A percentile compares a stretch with the other conserved stretches of the same genome.
Conservation (phyloP, 257 asterid genomes). For the Solanum appendiculatum region DNA sequence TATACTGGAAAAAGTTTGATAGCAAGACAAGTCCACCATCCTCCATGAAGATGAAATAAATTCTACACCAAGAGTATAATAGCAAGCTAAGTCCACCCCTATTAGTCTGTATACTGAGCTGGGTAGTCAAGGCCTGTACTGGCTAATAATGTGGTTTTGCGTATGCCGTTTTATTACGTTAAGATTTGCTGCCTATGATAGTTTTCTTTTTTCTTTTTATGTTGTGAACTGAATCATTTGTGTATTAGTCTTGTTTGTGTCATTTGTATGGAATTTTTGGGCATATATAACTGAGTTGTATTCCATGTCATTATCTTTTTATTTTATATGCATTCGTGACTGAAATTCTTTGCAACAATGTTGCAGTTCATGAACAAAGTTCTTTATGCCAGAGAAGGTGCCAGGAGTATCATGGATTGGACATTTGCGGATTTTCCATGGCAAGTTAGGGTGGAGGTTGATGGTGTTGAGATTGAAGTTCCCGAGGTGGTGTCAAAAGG, state of each 20-base stretch:
- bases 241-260: background rate
- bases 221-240: background rate
- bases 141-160: background rate
- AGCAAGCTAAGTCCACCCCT: background rate
- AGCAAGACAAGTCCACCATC: background rate
- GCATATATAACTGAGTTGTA: background rate
- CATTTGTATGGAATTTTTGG: background rate
- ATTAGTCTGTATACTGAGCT: background rate
- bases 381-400: constrained; percentile 98
- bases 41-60: background rate
- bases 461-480: constrained; percentile 87
- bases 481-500: constrained; percentile 65
- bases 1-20: background rate
- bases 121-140: background rate
- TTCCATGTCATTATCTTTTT: background rate
- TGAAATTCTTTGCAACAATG: background rate
- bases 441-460: constrained; percentile 94
- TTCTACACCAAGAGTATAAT: background rate
- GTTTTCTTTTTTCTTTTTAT: background rate
- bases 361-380: constrained; percentile 99
- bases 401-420: constrained; percentile 86
- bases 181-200: background rate
- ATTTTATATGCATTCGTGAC: background rate
- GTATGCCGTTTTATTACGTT: background rate
- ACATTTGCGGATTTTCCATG: constrained; percentile 90